Evolutionary conservation across 2,329 filamentous ascomycete species (phyloP), one percentile per base, ranked within the genome.

Genomic region (Stenocarpella maydis): DNA sequence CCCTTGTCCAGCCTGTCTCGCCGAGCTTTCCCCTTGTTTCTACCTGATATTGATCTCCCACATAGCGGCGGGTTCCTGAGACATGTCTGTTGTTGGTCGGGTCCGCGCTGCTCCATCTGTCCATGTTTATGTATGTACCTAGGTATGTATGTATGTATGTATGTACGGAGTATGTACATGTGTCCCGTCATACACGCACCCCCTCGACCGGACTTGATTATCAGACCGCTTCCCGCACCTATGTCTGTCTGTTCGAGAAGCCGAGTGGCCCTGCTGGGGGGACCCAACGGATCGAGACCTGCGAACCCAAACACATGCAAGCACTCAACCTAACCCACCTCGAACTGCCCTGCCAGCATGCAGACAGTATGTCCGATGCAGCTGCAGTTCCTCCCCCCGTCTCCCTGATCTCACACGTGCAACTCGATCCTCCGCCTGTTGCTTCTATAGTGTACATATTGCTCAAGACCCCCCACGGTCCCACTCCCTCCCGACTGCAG

Each of bases 11-110:
- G 21, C 39, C 15, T 61, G 58, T 61, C 58, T 61, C 41, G 58
- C 58, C 58, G 43, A 63, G n/a, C n/a, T 63, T 37, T 37, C 28
- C 31, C 28, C 43, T 45, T 63, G 58, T 26, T 37, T 63, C 41
- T 63, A 21, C 41, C 58, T 47, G 28, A 63, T 45, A 47, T 61
- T 47, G 26, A 47, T 45, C 55, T 7, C 39, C 39, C 10, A 19
- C n/a, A 60, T 45, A 43, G 55, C 6, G 55, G 55, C 43, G 58
- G 58, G 58, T 63, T 63, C 58, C 58, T 63, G 58, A 63, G 58
- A 63, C 58, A 63, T 49, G 58, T 47, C 58, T 49, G 49, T 37
- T 7, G 34, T 10, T 49, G 41, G 28, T 63, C 41, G 58, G 58
- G 43, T 49, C 58, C 43, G 43, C 43, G 43, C 28, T 49, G 43